phyloP scores from a whole-genome alignment of 2,329 filamentous ascomycete species.

The Arthroderma sp. region DNA sequence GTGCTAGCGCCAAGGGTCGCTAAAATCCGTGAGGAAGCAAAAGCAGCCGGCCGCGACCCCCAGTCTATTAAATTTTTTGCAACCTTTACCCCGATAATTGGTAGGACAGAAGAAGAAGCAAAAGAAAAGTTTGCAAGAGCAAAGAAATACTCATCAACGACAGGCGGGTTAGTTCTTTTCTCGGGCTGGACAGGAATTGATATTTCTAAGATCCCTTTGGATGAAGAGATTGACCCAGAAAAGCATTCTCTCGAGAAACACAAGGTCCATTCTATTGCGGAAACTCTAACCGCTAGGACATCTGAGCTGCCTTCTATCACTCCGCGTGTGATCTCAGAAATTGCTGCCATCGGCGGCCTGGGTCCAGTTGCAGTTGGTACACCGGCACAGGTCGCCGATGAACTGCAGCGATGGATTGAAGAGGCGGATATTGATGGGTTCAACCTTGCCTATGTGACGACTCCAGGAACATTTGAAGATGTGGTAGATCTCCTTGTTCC shows the following conservation, averaged over 20 bases:
- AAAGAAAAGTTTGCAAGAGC: conserved; percentile 38
- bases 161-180: conserved; percentile 44
- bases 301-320: conserved; percentile 30
- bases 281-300: conserved; percentile 37
- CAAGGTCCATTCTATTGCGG: conserved; percentile 38
- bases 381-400: conserved; percentile 34
- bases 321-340: conserved; percentile 33
- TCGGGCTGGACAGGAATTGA: conserved; percentile 50
- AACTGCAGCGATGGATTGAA: conserved; percentile 35
- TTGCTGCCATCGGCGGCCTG: conserved; percentile 36
- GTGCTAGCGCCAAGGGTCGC: conserved; percentile 39
- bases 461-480: conserved; percentile 40
- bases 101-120: conserved; percentile 41
- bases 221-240: conserved; percentile 42
- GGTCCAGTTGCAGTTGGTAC: conserved; percentile 38
- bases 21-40: conserved; percentile 40
- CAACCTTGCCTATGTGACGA: conserved; percentile 36
- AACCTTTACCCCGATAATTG: conserved; percentile 39
- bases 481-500: conserved; percentile 38
- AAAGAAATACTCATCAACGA: conserved; percentile 39
- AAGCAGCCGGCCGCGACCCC: conserved; percentile 41
- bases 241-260: conserved; percentile 40
- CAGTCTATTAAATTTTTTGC: conserved; percentile 44
- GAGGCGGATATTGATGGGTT: conserved; percentile 33
- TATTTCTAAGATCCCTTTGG: conserved; percentile 43